A percentile compares a stretch with the other conserved stretches of the same genome.
Conservation (phyloP, 768 basidiomycete species). For the Agrocybe praecox region DNA sequence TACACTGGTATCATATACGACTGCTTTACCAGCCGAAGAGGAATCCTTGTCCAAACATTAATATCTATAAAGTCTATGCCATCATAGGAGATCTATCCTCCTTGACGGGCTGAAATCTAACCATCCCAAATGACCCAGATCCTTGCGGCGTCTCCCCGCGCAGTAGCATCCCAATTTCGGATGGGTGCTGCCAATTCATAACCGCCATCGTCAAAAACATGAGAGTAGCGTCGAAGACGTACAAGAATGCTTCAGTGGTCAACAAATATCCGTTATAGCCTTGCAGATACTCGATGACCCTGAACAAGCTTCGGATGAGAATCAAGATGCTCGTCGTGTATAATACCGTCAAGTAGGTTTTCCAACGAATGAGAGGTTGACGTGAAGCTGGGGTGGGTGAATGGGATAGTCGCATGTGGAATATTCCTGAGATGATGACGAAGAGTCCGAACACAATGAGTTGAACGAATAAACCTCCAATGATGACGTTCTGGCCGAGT, state of each 20-base stretch:
- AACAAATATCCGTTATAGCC: not conserved
- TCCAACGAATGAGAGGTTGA: not conserved
- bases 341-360: not conserved
- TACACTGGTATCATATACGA: too few relatives aligned
- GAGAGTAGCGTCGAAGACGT: not conserved
- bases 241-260: not conserved
- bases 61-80: too few relatives aligned
- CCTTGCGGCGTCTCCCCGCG: not conserved
- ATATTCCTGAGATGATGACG: not conserved
- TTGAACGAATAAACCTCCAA: not conserved
- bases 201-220: not conserved
- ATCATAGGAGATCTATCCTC: not conserved
- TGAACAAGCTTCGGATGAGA: not conserved
- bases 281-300: not conserved
- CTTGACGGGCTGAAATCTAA: not conserved
- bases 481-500: not conserved
- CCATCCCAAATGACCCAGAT: not conserved
- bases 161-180: not conserved
- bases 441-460: not conserved
- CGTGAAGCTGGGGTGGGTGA: not conserved
- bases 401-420: not conserved
- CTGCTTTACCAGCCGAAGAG: too few relatives aligned
- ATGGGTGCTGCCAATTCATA: not conserved
- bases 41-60: too few relatives aligned
- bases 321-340: not conserved